Evolutionary conservation across 129 eudicot genomes (phyloP), one percentile per base, ranked within the genome.

Genomic region (Tagetes patula): DNA sequence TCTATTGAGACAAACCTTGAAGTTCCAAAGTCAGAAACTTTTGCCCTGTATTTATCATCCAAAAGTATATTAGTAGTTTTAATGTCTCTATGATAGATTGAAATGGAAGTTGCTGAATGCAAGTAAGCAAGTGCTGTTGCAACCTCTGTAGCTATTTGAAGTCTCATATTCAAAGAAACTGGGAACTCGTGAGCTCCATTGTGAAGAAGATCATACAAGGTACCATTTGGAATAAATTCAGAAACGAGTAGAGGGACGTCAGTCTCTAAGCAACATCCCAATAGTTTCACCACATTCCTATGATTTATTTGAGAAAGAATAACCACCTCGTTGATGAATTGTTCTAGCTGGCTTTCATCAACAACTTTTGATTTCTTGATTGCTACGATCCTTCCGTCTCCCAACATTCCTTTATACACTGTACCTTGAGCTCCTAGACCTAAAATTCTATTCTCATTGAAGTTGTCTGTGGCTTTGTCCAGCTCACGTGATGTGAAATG

Each of bases 191-290:
- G 12, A 1, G 62, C 7, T 55, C 3, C 36, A 7, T 55, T 55
- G 3, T 55, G 62, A 55, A 55, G 62, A 30, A 3, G 62, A 27
- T 55, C 12, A 55, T 55, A 55, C 62, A 55, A 55, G 3, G 62
- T 55, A 55, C 62, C 62, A 55, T 55, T 55, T 6, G 62, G 62
- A 55, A 55, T 55, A 12, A 55, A 55, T 55, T 55, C 62, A 6
- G 62, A 55, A 27, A 55, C 37, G 0, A 55, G 37, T 1, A 55
- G 7, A 0, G 62, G 62, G 0, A 55, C 59, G 20, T 53, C 59
- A 3, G 59, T 53, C 59, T 53, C 59, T 20, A 53, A 49, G n/a
- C 55, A 49, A 49, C 55, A 49, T 13, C 55, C 55, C 55, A 49
- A 49, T 49, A 49, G 5, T 49, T 2, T 13, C 6, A 49, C 55